These are phyloP conservation scores for Spathaspora jeffriesii DNA, from an alignment of 1,139 yeast species.

Conservation along the genomic window DNA sequence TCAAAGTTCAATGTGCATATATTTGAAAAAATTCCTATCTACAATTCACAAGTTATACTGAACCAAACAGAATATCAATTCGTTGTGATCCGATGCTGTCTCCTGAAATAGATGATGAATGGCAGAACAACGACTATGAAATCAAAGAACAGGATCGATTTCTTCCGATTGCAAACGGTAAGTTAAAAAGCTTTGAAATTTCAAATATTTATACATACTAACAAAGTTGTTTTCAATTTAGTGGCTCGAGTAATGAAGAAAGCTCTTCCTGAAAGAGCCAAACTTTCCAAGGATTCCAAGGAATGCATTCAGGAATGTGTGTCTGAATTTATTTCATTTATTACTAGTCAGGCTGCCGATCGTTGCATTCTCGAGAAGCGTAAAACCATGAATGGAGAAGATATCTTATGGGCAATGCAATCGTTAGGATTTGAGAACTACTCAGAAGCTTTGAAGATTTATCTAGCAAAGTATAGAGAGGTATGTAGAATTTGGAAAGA, in stretches of 20 bases:
- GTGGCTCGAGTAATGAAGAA: constrained; percentile 88
- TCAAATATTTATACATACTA: neutral
- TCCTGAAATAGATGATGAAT: constrained; percentile 17
- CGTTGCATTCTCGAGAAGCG: constrained; percentile 72
- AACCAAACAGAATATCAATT: neutral
- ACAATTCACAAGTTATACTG: neutral
- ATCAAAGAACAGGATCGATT: constrained; percentile 80
- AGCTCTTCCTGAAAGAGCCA: constrained; percentile 87
- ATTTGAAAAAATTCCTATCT: neutral
- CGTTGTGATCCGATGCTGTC: neutral
- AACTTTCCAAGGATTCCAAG: constrained; percentile 93
- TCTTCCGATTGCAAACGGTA: constrained; percentile 84
- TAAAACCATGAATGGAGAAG: constrained; percentile 84
- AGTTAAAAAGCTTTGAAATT: no score
- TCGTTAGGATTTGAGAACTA: constrained; percentile 84
- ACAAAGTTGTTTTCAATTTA: constrained; percentile 10
- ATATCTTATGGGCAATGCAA: constrained; percentile 62
- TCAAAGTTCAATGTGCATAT: neutral
- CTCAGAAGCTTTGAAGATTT: constrained; percentile 77
- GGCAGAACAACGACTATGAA: constrained; percentile 44
- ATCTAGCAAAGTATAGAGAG: constrained; percentile 77
- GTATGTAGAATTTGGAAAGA: constrained; percentile 10
- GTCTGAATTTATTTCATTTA: constrained; percentile 85
- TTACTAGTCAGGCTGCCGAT: constrained; percentile 85
- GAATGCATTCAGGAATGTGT: constrained; percentile 99